phyloP scores from a whole-genome alignment of 1,284 basidiomycete species.

The Paramarasmius palmivorus region DNA sequence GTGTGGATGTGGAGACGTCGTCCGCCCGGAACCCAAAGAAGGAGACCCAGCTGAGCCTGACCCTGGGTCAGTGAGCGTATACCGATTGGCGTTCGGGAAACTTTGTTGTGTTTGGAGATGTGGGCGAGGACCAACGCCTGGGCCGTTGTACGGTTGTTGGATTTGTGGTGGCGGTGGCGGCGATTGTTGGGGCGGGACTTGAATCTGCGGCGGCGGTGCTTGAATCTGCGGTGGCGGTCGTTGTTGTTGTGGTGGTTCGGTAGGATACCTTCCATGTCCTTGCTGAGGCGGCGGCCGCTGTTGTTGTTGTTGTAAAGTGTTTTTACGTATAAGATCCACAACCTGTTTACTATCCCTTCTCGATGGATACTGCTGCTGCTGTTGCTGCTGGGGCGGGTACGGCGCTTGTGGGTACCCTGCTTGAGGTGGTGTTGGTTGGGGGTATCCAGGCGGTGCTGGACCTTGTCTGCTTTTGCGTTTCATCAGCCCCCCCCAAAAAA shows the following conservation, averaged over 20 bases:
- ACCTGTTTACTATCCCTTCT: constrained; percentile 9
- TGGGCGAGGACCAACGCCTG: constrained; percentile 14
- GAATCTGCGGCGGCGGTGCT: constrained; percentile 2
- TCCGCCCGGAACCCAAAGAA: constrained; percentile 9
- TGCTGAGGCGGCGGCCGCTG: background rate
- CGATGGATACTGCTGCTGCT: background rate
- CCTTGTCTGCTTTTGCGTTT: too few relatives aligned
- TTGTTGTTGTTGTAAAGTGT: constrained; percentile 5
- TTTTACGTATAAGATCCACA: constrained; percentile 14
- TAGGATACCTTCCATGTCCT: constrained; percentile 6
- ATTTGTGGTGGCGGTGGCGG: background rate
- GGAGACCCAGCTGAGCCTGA: constrained; percentile 1
- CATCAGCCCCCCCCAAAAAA: background rate
- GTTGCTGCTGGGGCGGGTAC: background rate
- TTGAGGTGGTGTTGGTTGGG: constrained; percentile 13
- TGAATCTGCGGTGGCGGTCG: too few relatives aligned
- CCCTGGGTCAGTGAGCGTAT: constrained; percentile 41
- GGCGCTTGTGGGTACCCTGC: background rate
- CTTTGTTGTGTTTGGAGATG: constrained; percentile 14
- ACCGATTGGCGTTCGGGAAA: constrained; percentile 37
- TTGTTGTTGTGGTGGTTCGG: too few relatives aligned
- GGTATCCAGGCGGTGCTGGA: constrained; percentile 5
- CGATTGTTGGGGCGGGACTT: background rate
- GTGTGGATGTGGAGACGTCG: constrained; percentile 4
- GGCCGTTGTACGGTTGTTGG: background rate